Evolutionary conservation across 345 rosid genomes (phyloP).

Genomic region (Pelargonium nanum): DNA sequence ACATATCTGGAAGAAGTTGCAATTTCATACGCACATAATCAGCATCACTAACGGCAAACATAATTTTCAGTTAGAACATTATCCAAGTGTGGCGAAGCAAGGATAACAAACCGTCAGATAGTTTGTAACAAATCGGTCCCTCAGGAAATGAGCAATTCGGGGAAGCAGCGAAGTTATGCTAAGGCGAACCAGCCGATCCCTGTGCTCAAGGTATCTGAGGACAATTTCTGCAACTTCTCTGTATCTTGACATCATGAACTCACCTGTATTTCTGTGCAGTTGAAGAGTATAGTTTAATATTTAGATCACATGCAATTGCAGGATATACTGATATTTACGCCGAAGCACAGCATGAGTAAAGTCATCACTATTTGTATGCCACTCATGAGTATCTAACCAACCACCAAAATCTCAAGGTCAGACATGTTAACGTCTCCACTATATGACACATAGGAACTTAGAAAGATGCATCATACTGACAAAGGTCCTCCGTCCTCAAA

Average conservation of each 20-base stretch:
- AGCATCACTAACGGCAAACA: background rate
- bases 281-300: background rate
- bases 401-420: too few relatives aligned
- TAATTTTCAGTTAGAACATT: background rate
- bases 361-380: too few relatives aligned
- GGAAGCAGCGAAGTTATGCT: constrained; percentile 98
- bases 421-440: too few relatives aligned
- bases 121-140: constrained; percentile 93
- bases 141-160: constrained; percentile 96
- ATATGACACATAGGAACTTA: too few relatives aligned
- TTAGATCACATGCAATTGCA: too few relatives aligned
- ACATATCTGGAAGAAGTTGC: constrained; percentile 62
- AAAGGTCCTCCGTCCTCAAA: too few relatives aligned
- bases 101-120: constrained; percentile 60
- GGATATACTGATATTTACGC: too few relatives aligned
- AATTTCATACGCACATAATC: constrained; percentile 3
- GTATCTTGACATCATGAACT: constrained; percentile 99
- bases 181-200: constrained; percentile 96
- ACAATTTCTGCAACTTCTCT: constrained; percentile 99
- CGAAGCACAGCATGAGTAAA: too few relatives aligned
- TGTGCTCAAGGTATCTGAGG: constrained; percentile 81
- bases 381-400: too few relatives aligned
- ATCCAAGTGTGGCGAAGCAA: background rate
- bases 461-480: too few relatives aligned
- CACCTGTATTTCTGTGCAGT: constrained; percentile 82